phyloP scores from a whole-genome alignment of 2,329 filamentous ascomycete genomes.

The Juglanconis sp. region DNA sequence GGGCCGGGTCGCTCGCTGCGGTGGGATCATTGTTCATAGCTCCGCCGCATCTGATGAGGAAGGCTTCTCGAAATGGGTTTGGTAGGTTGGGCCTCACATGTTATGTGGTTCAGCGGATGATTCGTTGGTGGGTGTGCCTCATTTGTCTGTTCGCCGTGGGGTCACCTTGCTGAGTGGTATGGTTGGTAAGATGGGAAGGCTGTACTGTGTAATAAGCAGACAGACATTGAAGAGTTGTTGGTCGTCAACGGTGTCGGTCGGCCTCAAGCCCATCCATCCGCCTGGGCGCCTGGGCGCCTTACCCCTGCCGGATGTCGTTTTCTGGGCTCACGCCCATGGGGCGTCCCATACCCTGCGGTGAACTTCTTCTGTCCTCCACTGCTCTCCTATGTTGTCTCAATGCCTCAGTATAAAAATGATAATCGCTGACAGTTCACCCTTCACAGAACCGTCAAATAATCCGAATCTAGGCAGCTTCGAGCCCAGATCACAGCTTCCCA shows the following conservation, averaged over 20 bases:
- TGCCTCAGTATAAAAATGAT: too few relatives aligned
- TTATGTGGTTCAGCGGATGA: constrained; percentile 2
- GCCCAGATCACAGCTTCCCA: too few relatives aligned
- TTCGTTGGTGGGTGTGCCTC: background rate
- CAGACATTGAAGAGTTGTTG: background rate
- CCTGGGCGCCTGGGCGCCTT: background rate
- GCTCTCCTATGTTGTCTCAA: too few relatives aligned
- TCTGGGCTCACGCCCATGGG: too few relatives aligned
- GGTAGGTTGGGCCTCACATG: constrained; percentile 13
- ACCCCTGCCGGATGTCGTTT: background rate
- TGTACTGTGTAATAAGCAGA: background rate
- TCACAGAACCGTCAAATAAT: too few relatives aligned
- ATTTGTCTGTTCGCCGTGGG: background rate
- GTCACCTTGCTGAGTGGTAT: background rate
- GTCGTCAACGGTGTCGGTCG: background rate
- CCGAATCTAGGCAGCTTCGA: too few relatives aligned
- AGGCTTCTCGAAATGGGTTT: constrained; percentile 20
- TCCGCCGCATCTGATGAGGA: constrained; percentile 36
- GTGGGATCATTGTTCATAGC: constrained; percentile 44
- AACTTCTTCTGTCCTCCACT: too few relatives aligned
- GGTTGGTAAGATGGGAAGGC: constrained; percentile 9
- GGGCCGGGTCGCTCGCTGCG: constrained; percentile 39
- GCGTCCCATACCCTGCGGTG: too few relatives aligned
- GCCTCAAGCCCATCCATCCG: constrained; percentile 1
- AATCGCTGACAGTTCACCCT: too few relatives aligned